These are phyloP conservation scores for Hamamelis virginiana DNA, from an alignment of 164 flowering plant genomes.

Conservation along the genomic window DNA sequence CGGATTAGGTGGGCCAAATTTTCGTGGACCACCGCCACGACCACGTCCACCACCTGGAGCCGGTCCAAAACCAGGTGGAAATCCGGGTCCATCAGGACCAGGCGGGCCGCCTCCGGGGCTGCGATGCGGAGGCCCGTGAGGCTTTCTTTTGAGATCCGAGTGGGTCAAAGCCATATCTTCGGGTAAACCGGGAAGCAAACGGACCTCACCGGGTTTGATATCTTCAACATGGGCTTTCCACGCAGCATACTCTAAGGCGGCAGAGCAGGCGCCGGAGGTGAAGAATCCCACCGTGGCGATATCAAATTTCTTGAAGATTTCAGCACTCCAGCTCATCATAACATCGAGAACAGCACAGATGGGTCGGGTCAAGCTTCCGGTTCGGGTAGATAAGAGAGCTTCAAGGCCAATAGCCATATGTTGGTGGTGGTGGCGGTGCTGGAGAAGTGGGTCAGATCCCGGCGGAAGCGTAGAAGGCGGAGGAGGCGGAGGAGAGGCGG, in stretches of 20 bases:
- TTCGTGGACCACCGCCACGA: slow-evolving; percentile 19
- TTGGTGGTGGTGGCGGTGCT: not conserved
- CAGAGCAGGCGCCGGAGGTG: slow-evolving; percentile 58
- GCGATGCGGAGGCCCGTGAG: slow-evolving; percentile 9
- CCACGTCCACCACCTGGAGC: not conserved
- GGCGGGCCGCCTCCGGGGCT: slow-evolving; percentile 16
- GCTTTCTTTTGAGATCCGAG: slow-evolving; percentile 26
- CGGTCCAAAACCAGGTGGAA: not conserved
- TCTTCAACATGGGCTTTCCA: slow-evolving; percentile 34
- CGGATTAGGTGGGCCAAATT: slow-evolving; percentile 20
- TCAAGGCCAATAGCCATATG: slow-evolving; percentile 21
- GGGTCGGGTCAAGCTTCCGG: not conserved
- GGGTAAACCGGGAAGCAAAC: slow-evolving; percentile 53
- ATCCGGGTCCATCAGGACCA: not conserved
- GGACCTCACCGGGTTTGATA: too few relatives aligned
- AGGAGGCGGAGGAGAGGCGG: slow-evolving; percentile 1
- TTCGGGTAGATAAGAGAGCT: slow-evolving; percentile 19
- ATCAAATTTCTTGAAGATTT: slow-evolving; percentile 24
- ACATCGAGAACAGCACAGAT: slow-evolving; percentile 49
- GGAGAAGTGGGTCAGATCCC: not conserved
- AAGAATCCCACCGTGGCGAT: slow-evolving; percentile 42
- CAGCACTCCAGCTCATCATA: slow-evolving; percentile 45
- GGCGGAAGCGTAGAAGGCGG: not conserved
- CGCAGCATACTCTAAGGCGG: slow-evolving; percentile 45
- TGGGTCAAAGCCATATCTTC: slow-evolving; percentile 31